phyloP scores from a whole-genome alignment of 352 stramenopile genomes.

The Phytophthora pseudosyringae region DNA sequence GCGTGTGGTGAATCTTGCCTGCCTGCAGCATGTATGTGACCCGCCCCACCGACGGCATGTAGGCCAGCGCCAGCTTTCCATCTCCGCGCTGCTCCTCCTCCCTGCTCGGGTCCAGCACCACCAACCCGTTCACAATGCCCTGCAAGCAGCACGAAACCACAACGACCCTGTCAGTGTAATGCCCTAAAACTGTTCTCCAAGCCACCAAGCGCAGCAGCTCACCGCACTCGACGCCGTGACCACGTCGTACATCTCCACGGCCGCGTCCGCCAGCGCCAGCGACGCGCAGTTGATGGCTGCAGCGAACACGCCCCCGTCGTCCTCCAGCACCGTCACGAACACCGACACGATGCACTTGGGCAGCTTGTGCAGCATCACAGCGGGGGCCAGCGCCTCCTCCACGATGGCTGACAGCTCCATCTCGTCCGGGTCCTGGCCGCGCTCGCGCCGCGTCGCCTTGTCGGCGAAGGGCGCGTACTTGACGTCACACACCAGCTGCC shows the following conservation, averaged over 20 bases:
- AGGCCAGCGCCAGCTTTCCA: conserved; percentile 77
- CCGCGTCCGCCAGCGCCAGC: conserved; percentile 87
- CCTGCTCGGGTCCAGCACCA: conserved; percentile 77
- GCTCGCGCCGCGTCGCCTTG: conserved; percentile 60
- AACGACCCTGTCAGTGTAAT: conserved; percentile 6
- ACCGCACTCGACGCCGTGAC: conserved; percentile 82
- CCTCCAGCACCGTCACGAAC: conserved; percentile 89
- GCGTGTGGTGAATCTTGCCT: conserved; percentile 74
- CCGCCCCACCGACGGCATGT: conserved; percentile 85
- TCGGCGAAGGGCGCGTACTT: conserved; percentile 89
- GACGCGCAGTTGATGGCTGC: conserved; percentile 89
- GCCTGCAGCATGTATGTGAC: conserved; percentile 91
- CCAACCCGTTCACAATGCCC: conserved; percentile 56
- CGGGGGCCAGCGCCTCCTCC: conserved; percentile 75
- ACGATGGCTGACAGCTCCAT: conserved; percentile 81
- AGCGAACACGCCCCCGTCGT: conserved; percentile 83
- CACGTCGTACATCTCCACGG: conserved; percentile 93
- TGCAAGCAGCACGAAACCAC: conserved; percentile 17
- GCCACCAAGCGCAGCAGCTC: conserved; percentile 14
- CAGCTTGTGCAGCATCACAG: conserved; percentile 88
- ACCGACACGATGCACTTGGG: conserved; percentile 92
- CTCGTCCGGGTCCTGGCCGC: conserved; percentile 81
- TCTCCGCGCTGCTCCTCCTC: conserved; percentile 69
- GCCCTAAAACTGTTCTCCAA: background rate
- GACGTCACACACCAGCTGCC: conserved; percentile 89